Percentiles rank a stretch among this genome's conserved stretches.
These are phyloP conservation scores for Arthroderma sp. DNA, from an alignment of 2,329 filamentous ascomycete genomes.

Conservation along the genomic window DNA sequence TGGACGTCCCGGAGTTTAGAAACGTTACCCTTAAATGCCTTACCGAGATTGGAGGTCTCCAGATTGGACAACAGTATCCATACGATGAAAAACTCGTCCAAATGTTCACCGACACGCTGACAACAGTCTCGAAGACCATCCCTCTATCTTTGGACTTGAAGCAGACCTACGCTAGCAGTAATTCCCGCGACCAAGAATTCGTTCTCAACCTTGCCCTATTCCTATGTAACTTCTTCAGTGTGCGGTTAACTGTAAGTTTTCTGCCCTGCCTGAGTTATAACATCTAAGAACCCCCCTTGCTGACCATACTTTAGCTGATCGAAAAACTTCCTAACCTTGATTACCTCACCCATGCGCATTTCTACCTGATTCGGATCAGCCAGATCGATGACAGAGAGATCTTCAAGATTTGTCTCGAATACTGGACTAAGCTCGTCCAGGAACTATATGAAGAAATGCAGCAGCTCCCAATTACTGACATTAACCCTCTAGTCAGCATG, in stretches of 20 bases:
- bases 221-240: constrained; percentile 91
- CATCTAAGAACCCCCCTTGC: constrained; percentile 11
- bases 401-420: constrained; percentile 98
- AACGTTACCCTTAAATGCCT: constrained; percentile 94
- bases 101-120: constrained; percentile 97
- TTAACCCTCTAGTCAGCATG: constrained; percentile 79
- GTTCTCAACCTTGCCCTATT: constrained; percentile 94
- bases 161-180: constrained; percentile 79
- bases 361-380: constrained; percentile 94
- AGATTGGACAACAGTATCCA: constrained; percentile 60
- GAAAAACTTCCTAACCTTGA: constrained; percentile 93
- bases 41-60: constrained; percentile 90
- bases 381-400: constrained; percentile 98
- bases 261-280: constrained; percentile 10
- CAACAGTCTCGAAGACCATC: constrained; percentile 84
- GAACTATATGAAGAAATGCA: constrained; percentile 99
- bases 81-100: constrained; percentile 94
- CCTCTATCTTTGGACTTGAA: constrained; percentile 83
- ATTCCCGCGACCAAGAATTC: constrained; percentile 89
- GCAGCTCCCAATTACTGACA: constrained; percentile 78
- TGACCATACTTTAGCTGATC: constrained; percentile 49
- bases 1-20: constrained; percentile 86
- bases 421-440: constrained; percentile 97
- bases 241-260: constrained; percentile 61
- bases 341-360: constrained; percentile 89